A percentile compares a stretch with the other conserved stretches of the same genome.
Conservation (phyloP, 2,329 filamentous ascomycete genomes). For the Emergomyces africanus region DNA sequence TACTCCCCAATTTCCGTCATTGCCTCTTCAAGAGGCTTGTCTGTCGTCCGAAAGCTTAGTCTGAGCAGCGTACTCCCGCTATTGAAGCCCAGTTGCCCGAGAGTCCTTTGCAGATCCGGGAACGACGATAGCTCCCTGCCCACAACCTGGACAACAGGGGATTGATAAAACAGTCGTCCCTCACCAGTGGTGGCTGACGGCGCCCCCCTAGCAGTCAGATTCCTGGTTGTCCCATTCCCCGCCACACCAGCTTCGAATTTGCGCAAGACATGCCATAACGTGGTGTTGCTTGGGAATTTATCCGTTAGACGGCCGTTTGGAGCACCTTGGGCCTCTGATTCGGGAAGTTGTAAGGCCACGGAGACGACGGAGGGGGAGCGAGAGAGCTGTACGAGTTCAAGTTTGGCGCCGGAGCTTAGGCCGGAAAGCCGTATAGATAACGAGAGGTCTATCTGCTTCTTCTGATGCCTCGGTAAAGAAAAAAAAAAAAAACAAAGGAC, state of each 20-base stretch:
- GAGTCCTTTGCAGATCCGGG: constrained; percentile 72
- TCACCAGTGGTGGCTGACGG: constrained; percentile 45
- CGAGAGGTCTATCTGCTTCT: constrained; percentile 76
- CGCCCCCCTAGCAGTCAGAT: constrained; percentile 74
- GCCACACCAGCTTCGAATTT: constrained; percentile 72
- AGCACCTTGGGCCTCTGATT: constrained; percentile 51
- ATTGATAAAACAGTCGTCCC: constrained; percentile 78
- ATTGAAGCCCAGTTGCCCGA: constrained; percentile 78
- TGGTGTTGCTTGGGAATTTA: constrained; percentile 78
- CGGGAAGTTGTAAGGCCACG: constrained; percentile 75
- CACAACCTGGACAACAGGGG: constrained; percentile 72
- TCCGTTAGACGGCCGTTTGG: constrained; percentile 59
- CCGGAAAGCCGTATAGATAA: constrained; percentile 72
- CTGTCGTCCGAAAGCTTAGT: constrained; percentile 62
- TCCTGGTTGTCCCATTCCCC: constrained; percentile 50
- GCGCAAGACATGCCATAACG: constrained; percentile 78
- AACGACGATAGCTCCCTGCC: constrained; percentile 66
- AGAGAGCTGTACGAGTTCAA: constrained; percentile 80
- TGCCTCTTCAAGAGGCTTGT: constrained; percentile 69
- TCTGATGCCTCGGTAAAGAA: constrained; percentile 69
- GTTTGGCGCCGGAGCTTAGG: constrained; percentile 71
- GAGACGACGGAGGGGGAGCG: constrained; percentile 75
- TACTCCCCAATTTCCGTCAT: constrained; percentile 68
- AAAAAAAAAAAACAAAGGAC: too few species aligned
- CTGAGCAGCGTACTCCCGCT: constrained; percentile 68